Evolutionary conservation across 148 eudicot genomes (phyloP).

Genomic region (Rhododendron kiyosumense): DNA sequence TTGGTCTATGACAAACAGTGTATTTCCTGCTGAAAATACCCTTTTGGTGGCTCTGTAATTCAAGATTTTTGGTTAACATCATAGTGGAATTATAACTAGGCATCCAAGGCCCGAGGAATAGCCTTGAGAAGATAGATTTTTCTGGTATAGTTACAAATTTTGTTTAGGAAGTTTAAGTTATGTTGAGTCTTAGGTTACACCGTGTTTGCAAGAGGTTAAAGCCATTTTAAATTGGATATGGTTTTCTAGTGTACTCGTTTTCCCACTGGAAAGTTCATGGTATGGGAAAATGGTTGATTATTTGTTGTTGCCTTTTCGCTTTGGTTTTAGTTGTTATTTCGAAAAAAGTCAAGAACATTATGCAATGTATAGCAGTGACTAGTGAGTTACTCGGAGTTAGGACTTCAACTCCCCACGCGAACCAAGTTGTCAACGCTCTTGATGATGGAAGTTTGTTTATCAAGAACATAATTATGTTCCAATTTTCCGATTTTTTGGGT

Average conservation of each 20-base stretch:
- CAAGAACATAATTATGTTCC: too few relatives aligned
- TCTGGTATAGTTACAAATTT: background rate
- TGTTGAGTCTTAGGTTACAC: background rate
- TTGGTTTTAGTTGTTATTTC: background rate
- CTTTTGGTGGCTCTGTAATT: background rate
- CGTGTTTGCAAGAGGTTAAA: background rate
- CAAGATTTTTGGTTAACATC: background rate
- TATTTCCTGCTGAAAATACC: background rate
- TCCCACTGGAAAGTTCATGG: background rate
- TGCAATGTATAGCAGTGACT: background rate
- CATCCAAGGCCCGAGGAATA: background rate
- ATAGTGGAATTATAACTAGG: background rate
- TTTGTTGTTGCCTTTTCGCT: background rate
- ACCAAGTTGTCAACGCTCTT: background rate
- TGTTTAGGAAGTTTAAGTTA: background rate
- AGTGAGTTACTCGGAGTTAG: background rate
- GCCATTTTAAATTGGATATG: background rate
- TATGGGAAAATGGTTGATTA: background rate
- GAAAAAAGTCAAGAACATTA: background rate
- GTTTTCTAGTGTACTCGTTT: background rate
- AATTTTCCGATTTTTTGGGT: background rate
- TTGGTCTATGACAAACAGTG: constrained; percentile 1
- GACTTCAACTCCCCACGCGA: background rate
- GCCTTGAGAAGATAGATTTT: background rate
- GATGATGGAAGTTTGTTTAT: too few relatives aligned